Percentiles rank a stretch among this genome's conserved stretches.
Conservation (phyloP, 2,329 filamentous ascomycete genomes). For the Immersiporthe knoxdaviesiana region DNA sequence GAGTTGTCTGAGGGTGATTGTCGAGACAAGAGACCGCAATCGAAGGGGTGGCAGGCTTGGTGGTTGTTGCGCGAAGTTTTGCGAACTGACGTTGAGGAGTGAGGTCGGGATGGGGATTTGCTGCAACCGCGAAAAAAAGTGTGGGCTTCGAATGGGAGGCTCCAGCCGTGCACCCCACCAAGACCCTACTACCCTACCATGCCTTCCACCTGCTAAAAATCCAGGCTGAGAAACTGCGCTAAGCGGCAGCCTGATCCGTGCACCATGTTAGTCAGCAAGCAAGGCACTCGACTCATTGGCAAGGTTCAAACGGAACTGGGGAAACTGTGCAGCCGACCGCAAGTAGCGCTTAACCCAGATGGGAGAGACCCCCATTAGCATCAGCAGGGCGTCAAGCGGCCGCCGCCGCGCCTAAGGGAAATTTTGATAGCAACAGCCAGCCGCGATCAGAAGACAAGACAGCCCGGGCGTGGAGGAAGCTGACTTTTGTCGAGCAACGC, state of each 20-base stretch:
- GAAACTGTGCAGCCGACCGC: constrained; percentile 15
- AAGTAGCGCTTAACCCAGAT: constrained; percentile 2
- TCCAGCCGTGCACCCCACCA: constrained; percentile 16
- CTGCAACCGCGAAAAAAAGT: constrained; percentile 23
- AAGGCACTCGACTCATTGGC: background rate
- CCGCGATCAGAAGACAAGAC: constrained; percentile 20
- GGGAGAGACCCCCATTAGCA: constrained; percentile 2
- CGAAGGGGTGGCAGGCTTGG: constrained; percentile 13
- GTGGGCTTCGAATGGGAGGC: constrained; percentile 22
- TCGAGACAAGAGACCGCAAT: constrained; percentile 28
- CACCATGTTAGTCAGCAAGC: background rate
- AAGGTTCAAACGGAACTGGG: constrained; percentile 10
- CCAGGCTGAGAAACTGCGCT: constrained; percentile 10
- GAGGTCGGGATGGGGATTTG: constrained; percentile 5
- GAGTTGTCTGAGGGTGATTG: constrained; percentile 33
- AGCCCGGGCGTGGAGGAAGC: constrained; percentile 17
- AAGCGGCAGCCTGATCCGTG: background rate
- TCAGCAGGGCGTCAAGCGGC: constrained; percentile 27
- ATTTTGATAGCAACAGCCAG: constrained; percentile 28
- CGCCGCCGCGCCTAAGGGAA: constrained; percentile 26
- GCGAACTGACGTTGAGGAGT: constrained; percentile 4
- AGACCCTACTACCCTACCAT: constrained; percentile 10
- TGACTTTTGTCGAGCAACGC: constrained; percentile 30
- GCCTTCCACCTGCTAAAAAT: background rate
- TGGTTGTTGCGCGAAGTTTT: constrained; percentile 20